Percentiles rank a stretch among this genome's conserved stretches.
These are phyloP conservation scores for Saitozyma podzolica DNA, from an alignment of 768 basidiomycete genomes.

Conservation along the genomic window DNA sequence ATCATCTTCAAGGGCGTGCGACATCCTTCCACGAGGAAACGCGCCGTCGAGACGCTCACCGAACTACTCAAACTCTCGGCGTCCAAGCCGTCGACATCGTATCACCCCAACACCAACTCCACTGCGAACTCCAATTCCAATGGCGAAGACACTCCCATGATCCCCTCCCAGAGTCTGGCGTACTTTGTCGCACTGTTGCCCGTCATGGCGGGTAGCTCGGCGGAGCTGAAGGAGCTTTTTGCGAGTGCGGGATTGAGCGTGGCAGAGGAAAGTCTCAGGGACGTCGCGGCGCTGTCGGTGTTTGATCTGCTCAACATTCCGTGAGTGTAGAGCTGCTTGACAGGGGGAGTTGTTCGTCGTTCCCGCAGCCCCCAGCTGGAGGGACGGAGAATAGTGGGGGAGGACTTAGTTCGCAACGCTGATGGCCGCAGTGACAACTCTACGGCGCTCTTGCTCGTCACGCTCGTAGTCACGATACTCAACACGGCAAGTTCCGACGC, in stretches of 20 bases:
- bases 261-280: conserved; percentile 49
- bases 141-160: conserved; percentile 16
- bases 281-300: conserved; percentile 13
- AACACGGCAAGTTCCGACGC: conserved; percentile 71
- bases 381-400: no score
- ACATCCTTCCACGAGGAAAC: conserved; percentile 63
- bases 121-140: background rate
- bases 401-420: no score
- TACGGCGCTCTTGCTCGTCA: conserved; percentile 69
- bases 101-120: no score
- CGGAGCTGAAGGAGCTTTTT: conserved; percentile 64
- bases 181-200: conserved; percentile 43
- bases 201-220: conserved; percentile 32
- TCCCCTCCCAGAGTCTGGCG: conserved; percentile 20
- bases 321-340: conserved; percentile 21
- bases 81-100: background rate
- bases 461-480: conserved; percentile 74
- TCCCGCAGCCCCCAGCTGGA: conserved; percentile 1
- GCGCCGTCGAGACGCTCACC: conserved; percentile 57
- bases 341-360: conserved; percentile 5
- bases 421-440: conserved; percentile 56
- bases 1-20: conserved; percentile 85
- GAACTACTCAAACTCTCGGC: conserved; percentile 55
- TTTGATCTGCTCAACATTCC: conserved; percentile 35
- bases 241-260: conserved; percentile 60